Conservation (phyloP, 352 stramenopile species). For the Lagenidium giganteum region DNA sequence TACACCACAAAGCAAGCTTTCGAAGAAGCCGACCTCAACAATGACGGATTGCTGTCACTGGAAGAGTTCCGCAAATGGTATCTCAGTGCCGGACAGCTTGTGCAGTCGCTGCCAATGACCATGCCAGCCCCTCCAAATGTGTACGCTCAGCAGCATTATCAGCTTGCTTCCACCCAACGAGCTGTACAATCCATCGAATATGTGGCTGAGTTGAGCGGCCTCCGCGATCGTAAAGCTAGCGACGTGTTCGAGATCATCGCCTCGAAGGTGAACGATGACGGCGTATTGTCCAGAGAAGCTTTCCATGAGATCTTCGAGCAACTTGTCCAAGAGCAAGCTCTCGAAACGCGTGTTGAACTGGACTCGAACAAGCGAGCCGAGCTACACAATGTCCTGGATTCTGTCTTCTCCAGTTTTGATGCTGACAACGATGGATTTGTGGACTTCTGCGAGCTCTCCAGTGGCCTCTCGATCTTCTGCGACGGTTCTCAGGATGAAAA, state of each 20-base stretch:
- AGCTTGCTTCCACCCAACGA: slow-evolving; percentile 8
- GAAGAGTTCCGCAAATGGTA: slow-evolving; percentile 86
- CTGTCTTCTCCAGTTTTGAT: slow-evolving; percentile 78
- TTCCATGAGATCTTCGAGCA: slow-evolving; percentile 75
- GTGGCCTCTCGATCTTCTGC: slow-evolving; percentile 79
- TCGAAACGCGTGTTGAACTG: slow-evolving; percentile 19
- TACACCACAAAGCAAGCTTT: slow-evolving; percentile 84
- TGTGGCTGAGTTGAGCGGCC: slow-evolving; percentile 48
- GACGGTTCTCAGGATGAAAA: slow-evolving; percentile 77
- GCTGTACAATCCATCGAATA: slow-evolving; percentile 47
- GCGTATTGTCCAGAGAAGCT: slow-evolving; percentile 54
- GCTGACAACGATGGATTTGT: slow-evolving; percentile 69
- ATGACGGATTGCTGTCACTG: slow-evolving; percentile 66
- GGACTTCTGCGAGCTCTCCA: slow-evolving; percentile 84
- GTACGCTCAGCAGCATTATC: background rate
- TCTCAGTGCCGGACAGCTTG: slow-evolving; percentile 5
- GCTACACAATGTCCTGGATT: slow-evolving; percentile 46
- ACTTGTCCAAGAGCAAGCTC: slow-evolving; percentile 17
- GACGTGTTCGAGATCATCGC: slow-evolving; percentile 85
- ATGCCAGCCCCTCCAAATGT: slow-evolving; percentile 15
- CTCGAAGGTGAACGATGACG: slow-evolving; percentile 77
- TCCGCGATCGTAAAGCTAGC: slow-evolving; percentile 40
- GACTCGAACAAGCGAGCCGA: slow-evolving; percentile 16
- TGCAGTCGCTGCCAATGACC: slow-evolving; percentile 6
- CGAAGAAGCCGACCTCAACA: slow-evolving; percentile 81